These are phyloP conservation scores for Pulveroboletus sp. DNA, from an alignment of 768 basidiomycete genomes.

Conservation along the genomic window DNA sequence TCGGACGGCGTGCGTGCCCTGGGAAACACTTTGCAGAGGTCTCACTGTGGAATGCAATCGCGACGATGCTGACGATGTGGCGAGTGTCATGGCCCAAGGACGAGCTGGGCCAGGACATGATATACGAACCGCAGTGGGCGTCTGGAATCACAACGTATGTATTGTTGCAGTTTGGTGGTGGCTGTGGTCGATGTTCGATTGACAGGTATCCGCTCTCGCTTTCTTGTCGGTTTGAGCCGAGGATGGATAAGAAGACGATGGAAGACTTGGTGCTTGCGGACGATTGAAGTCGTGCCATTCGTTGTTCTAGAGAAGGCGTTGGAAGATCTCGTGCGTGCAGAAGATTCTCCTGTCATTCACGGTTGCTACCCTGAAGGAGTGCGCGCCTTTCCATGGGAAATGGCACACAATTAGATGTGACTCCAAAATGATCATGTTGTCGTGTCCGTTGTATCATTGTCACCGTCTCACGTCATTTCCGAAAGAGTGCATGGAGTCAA, in stretches of 20 bases:
- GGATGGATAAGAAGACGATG: slow-evolving; percentile 11
- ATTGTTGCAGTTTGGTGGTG: not conserved
- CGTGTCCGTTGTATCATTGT: no score
- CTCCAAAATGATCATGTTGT: no score
- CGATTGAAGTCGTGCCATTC: not conserved
- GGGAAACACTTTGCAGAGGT: slow-evolving; percentile 16
- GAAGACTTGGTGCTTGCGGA: slow-evolving; percentile 7
- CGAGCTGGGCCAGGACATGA: slow-evolving; percentile 8
- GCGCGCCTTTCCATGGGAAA: no score
- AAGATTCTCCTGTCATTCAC: no score
- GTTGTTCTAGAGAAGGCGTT: no score
- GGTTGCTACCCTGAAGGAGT: no score
- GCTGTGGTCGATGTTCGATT: not conserved
- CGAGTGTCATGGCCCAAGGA: slow-evolving; percentile 11
- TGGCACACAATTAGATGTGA: no score
- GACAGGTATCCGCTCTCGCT: slow-evolving; percentile 14
- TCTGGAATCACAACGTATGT: slow-evolving; percentile 15
- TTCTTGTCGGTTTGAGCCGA: slow-evolving; percentile 13
- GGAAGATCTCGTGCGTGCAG: no score
- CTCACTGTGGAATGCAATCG: slow-evolving; percentile 13
- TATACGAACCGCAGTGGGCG: slow-evolving; percentile 10
- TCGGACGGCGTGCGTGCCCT: slow-evolving; percentile 21
- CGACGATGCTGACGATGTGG: slow-evolving; percentile 18
- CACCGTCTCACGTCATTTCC: no score
- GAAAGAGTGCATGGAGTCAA: no score